Evolutionary conservation across 306 rosid species (phyloP).

Genomic region (Acacia confusa): DNA sequence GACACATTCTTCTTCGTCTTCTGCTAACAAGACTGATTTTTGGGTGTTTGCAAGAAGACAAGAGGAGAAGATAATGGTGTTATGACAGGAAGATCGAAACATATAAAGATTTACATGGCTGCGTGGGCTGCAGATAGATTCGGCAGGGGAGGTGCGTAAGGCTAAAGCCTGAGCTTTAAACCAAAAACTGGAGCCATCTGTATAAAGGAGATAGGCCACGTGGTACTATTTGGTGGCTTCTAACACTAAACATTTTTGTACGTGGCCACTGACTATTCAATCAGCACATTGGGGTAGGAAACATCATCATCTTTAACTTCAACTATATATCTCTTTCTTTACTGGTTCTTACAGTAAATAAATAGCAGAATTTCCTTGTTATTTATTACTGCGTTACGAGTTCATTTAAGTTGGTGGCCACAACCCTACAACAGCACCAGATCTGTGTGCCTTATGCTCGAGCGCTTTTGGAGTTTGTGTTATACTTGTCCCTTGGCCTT

Average conservation of each 20-base stretch:
- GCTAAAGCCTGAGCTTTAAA: background rate
- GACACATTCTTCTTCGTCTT: slow-evolving; percentile 55
- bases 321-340: background rate
- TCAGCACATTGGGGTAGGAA: background rate
- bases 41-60: slow-evolving; percentile 37
- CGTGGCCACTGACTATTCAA: background rate
- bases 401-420: too few species aligned
- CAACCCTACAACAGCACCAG: too few species aligned
- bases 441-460: too few species aligned
- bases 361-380: too few species aligned
- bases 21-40: background rate
- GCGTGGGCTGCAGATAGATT: slow-evolving; percentile 22
- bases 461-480: too few species aligned
- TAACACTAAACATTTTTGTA: background rate
- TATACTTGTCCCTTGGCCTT: background rate
- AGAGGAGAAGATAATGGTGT: slow-evolving; percentile 36
- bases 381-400: too few species aligned
- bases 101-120: background rate
- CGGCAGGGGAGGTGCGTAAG: slow-evolving; percentile 10
- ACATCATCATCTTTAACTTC: background rate
- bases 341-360: background rate
- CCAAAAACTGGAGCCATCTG: slow-evolving; percentile 22
- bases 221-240: slow-evolving; percentile 5
- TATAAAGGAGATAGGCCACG: slow-evolving; percentile 19
- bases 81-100: background rate